Percentiles rank a stretch among this genome's conserved stretches.
Conservation (phyloP, 371 early-diverging fungal genomes). For the Mortierella sp. region DNA sequence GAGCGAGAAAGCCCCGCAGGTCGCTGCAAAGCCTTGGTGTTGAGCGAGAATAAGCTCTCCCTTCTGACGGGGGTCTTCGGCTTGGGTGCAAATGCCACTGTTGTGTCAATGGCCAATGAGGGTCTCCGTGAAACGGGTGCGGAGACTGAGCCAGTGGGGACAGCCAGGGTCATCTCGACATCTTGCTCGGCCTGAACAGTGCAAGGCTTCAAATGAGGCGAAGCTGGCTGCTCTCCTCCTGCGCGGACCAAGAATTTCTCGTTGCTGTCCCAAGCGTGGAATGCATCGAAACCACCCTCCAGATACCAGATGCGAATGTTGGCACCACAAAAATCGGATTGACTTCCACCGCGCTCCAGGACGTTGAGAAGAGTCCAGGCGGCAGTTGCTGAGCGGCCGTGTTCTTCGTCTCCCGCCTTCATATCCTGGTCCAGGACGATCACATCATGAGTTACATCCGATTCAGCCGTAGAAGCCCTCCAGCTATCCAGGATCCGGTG, state of each 20-base stretch:
- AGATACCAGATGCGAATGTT: constrained; percentile 60
- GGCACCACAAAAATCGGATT: constrained; percentile 30
- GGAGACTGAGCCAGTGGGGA: neutral
- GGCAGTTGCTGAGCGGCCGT: constrained; percentile 60
- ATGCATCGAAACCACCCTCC: constrained; percentile 66
- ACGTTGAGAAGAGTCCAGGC: constrained; percentile 75
- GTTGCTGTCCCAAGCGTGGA: constrained; percentile 46
- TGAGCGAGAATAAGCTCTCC: constrained; percentile 28
- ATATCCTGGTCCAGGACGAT: constrained; percentile 74
- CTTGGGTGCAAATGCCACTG: constrained; percentile 34
- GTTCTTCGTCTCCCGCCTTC: constrained; percentile 59
- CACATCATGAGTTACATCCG: constrained; percentile 31
- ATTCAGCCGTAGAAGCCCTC: constrained; percentile 17
- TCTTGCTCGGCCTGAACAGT: neutral
- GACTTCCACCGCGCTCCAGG: constrained; percentile 59
- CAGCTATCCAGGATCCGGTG: constrained; percentile 39
- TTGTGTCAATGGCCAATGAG: constrained; percentile 25
- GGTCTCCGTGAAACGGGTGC: constrained; percentile 17
- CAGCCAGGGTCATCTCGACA: constrained; percentile 23
- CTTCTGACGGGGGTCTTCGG: constrained; percentile 19
- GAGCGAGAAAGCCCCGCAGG: constrained; percentile 15
- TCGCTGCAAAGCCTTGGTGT: constrained; percentile 27
- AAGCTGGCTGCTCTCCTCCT: neutral
- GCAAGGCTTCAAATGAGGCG: neutral
- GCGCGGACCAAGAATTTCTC: constrained; percentile 24